These are phyloP conservation scores for Pythium chondricola DNA, from an alignment of 352 stramenopile genomes.

Conservation along the genomic window DNA sequence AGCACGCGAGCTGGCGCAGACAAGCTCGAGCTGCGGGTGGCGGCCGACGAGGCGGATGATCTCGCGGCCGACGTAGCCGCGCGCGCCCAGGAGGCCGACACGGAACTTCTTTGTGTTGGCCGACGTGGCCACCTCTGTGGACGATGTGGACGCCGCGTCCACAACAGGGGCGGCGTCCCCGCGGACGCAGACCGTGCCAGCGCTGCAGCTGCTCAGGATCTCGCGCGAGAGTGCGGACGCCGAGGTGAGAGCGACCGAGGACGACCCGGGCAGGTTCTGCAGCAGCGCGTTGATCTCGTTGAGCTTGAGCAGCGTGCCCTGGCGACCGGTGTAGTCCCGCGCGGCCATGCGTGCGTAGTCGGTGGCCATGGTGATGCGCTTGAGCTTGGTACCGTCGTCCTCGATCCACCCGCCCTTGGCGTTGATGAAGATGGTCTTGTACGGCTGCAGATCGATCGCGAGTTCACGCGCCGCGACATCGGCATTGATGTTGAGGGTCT, in stretches of 20 bases:
- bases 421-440: slow-evolving; percentile 88
- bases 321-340: slow-evolving; percentile 81
- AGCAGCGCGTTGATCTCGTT: slow-evolving; percentile 88
- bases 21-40: slow-evolving; percentile 74
- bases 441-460: slow-evolving; percentile 73
- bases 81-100: slow-evolving; percentile 80
- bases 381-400: slow-evolving; percentile 78
- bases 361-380: slow-evolving; percentile 73
- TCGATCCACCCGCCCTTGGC: slow-evolving; percentile 86
- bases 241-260: slow-evolving; percentile 83
- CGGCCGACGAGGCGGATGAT: slow-evolving; percentile 77
- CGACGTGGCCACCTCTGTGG: slow-evolving; percentile 13
- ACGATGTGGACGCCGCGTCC: slow-evolving; percentile 12
- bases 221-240: slow-evolving; percentile 70
- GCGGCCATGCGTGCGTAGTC: slow-evolving; percentile 76
- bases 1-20: slow-evolving; percentile 78
- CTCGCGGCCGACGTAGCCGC: slow-evolving; percentile 83
- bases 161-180: slow-evolving; percentile 21
- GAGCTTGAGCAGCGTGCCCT: slow-evolving; percentile 89
- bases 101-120: slow-evolving; percentile 59
- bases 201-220: slow-evolving; percentile 83
- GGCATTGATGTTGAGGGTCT: slow-evolving; percentile 88
- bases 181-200: slow-evolving; percentile 77
- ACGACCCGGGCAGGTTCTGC: slow-evolving; percentile 63
- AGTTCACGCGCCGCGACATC: slow-evolving; percentile 80